phyloP scores from a whole-genome alignment of 169 alveolate genomes.

The Cryptosporidium ubiquitum region DNA sequence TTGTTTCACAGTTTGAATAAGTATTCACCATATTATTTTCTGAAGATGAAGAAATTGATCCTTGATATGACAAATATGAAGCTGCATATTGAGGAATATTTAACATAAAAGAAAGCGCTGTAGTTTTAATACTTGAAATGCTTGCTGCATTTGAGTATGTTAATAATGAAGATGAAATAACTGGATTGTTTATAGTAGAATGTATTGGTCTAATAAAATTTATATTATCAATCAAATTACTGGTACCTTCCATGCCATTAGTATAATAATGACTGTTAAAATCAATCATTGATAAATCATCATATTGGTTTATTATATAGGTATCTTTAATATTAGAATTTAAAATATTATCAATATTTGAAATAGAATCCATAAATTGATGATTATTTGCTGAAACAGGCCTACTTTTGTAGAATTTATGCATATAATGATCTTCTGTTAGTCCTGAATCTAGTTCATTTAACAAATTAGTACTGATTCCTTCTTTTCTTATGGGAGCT shows the following conservation, averaged over 20 bases:
- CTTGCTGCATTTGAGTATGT: neutral
- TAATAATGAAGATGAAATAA: neutral
- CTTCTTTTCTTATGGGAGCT: neutral
- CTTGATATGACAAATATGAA: neutral
- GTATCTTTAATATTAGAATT: neutral
- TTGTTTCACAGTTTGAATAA: conserved; percentile 54
- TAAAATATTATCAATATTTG: neutral
- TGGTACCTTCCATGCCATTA: neutral
- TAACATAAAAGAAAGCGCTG: neutral
- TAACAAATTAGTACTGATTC: neutral
- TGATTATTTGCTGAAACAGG: neutral
- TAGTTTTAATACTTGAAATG: neutral
- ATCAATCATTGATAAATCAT: neutral
- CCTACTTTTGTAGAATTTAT: neutral
- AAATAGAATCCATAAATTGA: conserved; percentile 13
- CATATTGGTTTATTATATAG: neutral
- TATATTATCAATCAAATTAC: neutral
- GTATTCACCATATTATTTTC: neutral
- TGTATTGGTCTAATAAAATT: neutral
- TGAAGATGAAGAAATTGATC: neutral
- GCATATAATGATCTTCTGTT: neutral
- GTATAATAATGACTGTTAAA: neutral
- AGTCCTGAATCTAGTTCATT: neutral
- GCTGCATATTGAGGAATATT: conserved; percentile 5
- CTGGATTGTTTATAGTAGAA: neutral